These are phyloP conservation scores for Aphanocladium album DNA, from an alignment of 2,329 filamentous ascomycete genomes.

Conservation along the genomic window DNA sequence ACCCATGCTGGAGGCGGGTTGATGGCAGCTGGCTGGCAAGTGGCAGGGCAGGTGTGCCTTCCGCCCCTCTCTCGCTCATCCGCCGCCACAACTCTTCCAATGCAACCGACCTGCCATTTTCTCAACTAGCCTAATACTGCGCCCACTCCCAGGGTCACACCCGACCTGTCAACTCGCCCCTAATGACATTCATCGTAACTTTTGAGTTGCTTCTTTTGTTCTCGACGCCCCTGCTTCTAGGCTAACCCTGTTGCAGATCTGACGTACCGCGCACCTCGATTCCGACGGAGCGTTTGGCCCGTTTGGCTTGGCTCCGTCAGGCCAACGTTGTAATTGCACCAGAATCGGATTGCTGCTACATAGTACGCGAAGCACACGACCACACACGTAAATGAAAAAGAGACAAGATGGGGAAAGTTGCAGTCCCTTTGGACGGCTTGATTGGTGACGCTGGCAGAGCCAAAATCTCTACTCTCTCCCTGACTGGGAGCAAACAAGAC, in stretches of 20 bases:
- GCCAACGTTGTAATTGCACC: not conserved
- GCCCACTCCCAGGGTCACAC: not conserved
- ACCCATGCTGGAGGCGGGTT: not conserved
- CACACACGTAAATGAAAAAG: not conserved
- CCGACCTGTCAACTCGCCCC: constrained; percentile 3
- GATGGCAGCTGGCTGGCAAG: too few relatives aligned
- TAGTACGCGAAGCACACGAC: not conserved
- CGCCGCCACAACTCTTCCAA: not conserved
- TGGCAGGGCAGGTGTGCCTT: not conserved
- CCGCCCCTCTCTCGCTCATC: not conserved
- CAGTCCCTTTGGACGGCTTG: not conserved
- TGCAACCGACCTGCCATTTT: not conserved
- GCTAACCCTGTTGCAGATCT: constrained; percentile 8
- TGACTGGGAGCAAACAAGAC: not conserved
- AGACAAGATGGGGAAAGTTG: not conserved
- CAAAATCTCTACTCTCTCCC: not conserved
- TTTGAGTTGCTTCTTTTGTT: not conserved
- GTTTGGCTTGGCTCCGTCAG: not conserved
- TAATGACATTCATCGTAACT: not conserved
- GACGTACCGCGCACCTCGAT: not conserved
- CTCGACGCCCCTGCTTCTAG: not conserved
- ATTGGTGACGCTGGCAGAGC: not conserved
- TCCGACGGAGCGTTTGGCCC: not conserved
- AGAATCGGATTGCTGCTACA: not conserved
- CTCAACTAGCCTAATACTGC: not conserved